Conservation (phyloP, 2,329 filamentous ascomycete species). For the Aspergillus cejpii region DNA sequence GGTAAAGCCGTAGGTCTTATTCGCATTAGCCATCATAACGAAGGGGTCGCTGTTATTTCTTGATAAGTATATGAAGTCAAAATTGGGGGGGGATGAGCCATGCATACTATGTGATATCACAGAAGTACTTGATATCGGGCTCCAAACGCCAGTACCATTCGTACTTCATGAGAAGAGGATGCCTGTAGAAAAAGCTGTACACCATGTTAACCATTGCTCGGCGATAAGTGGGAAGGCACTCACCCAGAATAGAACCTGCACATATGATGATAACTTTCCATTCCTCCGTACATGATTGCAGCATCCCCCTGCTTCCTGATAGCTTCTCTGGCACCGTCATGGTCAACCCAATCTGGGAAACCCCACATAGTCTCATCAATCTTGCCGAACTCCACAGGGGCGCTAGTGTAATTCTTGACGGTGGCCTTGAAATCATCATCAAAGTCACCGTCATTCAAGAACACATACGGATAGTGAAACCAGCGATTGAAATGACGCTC, state of each 20-base stretch:
- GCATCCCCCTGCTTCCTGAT: constrained; percentile 94
- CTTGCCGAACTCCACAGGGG: constrained; percentile 83
- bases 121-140: constrained; percentile 99
- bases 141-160: constrained; percentile 99
- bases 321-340: constrained; percentile 87
- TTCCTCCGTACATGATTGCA: constrained; percentile 97
- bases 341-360: constrained; percentile 92
- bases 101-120: constrained; percentile 92
- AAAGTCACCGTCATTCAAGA: constrained; percentile 96
- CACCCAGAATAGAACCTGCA: constrained; percentile 98
- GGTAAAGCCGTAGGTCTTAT: constrained; percentile 98
- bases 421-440: constrained; percentile 87
- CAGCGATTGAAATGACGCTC: constrained; percentile 98
- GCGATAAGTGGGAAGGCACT: constrained; percentile 26
- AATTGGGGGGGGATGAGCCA: constrained; percentile 11
- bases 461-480: constrained; percentile 98
- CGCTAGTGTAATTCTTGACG: constrained; percentile 83
- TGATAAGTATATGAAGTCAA: constrained; percentile 26
- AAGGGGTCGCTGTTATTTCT: constrained; percentile 68
- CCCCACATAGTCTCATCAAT: constrained; percentile 91
- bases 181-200: constrained; percentile 86
- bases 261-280: constrained; percentile 99
- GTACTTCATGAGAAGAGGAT: constrained; percentile 88
- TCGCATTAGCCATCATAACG: constrained; percentile 82
- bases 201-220: constrained; percentile 15